phyloP scores from a whole-genome alignment of 1,284 basidiomycete genomes.

The Puccinia triticina region DNA sequence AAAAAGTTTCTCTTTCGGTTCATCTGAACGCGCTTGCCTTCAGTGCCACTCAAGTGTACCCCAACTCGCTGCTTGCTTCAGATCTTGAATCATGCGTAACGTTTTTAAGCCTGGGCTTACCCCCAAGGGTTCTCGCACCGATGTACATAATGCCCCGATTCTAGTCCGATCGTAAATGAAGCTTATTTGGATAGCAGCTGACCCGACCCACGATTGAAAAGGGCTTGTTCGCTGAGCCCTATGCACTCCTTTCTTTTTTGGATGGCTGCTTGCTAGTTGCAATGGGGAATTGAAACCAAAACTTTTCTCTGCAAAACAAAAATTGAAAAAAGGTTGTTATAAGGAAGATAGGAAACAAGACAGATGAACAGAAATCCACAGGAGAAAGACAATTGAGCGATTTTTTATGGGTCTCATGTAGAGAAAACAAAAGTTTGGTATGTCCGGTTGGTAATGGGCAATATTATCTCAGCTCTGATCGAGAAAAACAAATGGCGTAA shows the following conservation, averaged over 20 bases:
- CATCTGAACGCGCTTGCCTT: neutral
- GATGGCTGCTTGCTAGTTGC: slow-evolving; percentile 56
- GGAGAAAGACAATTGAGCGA: slow-evolving; percentile 70
- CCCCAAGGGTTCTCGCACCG: too few relatives aligned
- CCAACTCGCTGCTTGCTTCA: too few relatives aligned
- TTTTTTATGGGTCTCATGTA: slow-evolving; percentile 68
- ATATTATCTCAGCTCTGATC: slow-evolving; percentile 75
- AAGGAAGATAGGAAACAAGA: slow-evolving; percentile 65
- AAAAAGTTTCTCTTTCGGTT: slow-evolving; percentile 37
- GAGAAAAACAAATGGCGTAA: slow-evolving; percentile 73
- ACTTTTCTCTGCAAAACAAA: slow-evolving; percentile 67
- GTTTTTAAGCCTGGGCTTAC: neutral
- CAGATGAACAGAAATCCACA: slow-evolving; percentile 63
- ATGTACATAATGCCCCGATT: too few relatives aligned
- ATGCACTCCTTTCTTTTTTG: neutral
- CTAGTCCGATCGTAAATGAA: too few relatives aligned
- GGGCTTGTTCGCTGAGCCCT: neutral
- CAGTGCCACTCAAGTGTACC: neutral
- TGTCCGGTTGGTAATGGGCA: slow-evolving; percentile 30
- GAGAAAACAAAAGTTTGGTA: neutral
- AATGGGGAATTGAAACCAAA: slow-evolving; percentile 66
- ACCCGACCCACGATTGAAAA: neutral
- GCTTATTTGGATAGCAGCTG: neutral
- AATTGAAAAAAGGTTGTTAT: slow-evolving; percentile 64
- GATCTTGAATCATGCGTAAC: neutral